Evolutionary conservation across 805 yeast genomes (phyloP), one percentile per base, ranked within the genome.

Genomic region (Starmerella bombicola): DNA sequence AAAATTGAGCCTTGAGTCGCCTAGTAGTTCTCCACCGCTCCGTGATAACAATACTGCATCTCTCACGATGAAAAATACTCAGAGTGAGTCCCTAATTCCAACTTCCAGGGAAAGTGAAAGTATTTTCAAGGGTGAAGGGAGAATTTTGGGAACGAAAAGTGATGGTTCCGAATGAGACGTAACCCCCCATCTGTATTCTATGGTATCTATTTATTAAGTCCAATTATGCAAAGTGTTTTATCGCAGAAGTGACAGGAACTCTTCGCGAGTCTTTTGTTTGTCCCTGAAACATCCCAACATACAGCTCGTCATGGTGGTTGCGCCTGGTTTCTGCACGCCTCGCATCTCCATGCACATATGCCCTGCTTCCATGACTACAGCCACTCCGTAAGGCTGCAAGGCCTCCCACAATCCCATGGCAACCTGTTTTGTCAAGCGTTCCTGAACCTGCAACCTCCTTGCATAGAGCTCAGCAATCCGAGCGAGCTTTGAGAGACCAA

Each of bases 291-390:
- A 81, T 8, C 98, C 98, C 53, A 91, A 70, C 96, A 91, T 88
- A 58, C 97, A 88, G 55, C 95, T 82, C 16, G 98, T 91, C 25
- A 85, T 77, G 2, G 98, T 91, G 16, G 81, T 72, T 16, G 94
- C 80, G 1, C 97, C 96, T 0, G 95, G 76, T 62, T 91, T 91
- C 61, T 91, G 96, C 21, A 91, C 83, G 42, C 98, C 98, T 58
- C 98, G 74, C 60, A 93, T 83, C 21, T 88, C 97, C 98, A 91
- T 91, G 62, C 98, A 91, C 98, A 91, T 91, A 59, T 91, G 98
- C 2, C 88, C 74, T 16, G 96, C 96, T 63, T 91, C 98, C 55
- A 91, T 85, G 21, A 91, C 97, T 30, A 91, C 98, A 1, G 97
- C 98, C 7, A 91, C 98, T 47, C 98, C 98, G 55, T 86, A 73